A percentile compares a stretch with the other conserved stretches of the same genome.
Conservation (phyloP, 2,329 filamentous ascomycete species). For the Davidsoniella neocaledoniae region DNA sequence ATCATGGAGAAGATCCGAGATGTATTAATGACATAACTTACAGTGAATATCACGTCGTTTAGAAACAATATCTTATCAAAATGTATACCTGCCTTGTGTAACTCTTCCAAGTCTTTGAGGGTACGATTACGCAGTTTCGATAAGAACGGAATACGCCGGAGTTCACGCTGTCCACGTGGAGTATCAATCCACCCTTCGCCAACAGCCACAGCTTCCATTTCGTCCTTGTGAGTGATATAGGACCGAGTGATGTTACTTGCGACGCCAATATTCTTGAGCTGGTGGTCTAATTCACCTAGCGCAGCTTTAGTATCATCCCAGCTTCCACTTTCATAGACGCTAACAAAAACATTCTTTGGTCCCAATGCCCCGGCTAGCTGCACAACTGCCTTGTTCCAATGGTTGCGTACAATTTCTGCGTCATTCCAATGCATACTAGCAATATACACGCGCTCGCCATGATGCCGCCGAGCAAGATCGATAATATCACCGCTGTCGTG, state of each 20-base stretch:
- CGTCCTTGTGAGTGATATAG: constrained; percentile 40
- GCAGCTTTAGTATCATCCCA: constrained; percentile 51
- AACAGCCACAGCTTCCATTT: constrained; percentile 27
- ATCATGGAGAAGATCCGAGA: neutral
- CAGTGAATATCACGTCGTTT: constrained; percentile 46
- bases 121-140: constrained; percentile 46
- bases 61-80: constrained; percentile 45
- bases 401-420: constrained; percentile 37
- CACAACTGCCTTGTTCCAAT: constrained; percentile 47
- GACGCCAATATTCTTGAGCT: constrained; percentile 36
- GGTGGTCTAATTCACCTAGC: constrained; percentile 36
- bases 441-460: constrained; percentile 40
- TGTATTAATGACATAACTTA: constrained; percentile 16
- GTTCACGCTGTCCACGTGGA: constrained; percentile 32
- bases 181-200: constrained; percentile 48
- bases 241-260: constrained; percentile 38
- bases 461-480: constrained; percentile 15
- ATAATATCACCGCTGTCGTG: constrained; percentile 10
- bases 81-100: constrained; percentile 30
- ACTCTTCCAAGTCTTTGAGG: constrained; percentile 38
- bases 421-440: constrained; percentile 55
- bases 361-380: constrained; percentile 40
- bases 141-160: constrained; percentile 53
- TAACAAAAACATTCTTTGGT: constrained; percentile 48
- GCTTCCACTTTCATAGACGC: constrained; percentile 51